phyloP scores from a whole-genome alignment of 2,329 filamentous ascomycete genomes.

The Xylaria sp. region DNA sequence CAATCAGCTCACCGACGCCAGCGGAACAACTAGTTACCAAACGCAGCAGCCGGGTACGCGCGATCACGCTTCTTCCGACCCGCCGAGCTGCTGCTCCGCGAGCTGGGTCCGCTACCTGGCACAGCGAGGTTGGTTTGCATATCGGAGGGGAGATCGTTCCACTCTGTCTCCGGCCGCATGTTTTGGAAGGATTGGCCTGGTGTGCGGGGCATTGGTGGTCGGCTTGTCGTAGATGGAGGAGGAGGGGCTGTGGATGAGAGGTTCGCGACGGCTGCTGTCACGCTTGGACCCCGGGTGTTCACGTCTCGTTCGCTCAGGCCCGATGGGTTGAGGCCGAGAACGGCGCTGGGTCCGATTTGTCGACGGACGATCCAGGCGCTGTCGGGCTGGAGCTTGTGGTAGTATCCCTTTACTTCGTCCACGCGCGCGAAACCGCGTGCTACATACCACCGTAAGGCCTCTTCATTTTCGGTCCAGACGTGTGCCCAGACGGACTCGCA shows the following conservation, averaged over 20 bases:
- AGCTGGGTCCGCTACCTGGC: conserved; percentile 39
- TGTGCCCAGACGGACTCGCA: conserved; percentile 54
- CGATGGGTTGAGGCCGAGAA: conserved; percentile 20
- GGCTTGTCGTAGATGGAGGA: not conserved
- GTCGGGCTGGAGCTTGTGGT: conserved; percentile 55
- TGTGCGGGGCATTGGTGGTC: conserved; percentile 11
- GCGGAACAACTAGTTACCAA: conserved; percentile 37
- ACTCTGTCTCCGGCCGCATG: conserved; percentile 53
- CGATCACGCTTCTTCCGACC: conserved; percentile 54
- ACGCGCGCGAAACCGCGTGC: conserved; percentile 51
- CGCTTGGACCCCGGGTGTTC: conserved; percentile 9
- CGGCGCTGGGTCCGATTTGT: conserved; percentile 31
- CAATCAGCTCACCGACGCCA: too few species aligned
- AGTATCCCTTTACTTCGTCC: conserved; percentile 51
- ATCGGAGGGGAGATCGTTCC: conserved; percentile 61
- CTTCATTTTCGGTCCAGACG: conserved; percentile 62
- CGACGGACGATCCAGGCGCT: conserved; percentile 56
- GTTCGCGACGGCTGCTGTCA: conserved; percentile 30
- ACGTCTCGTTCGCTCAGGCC: not conserved
- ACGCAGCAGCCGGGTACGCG: conserved; percentile 58
- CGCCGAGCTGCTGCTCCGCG: conserved; percentile 53
- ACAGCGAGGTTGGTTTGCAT: conserved; percentile 37
- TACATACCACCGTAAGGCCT: conserved; percentile 58
- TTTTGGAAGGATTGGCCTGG: conserved; percentile 50
- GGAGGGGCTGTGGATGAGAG: conserved; percentile 11